phyloP scores from a whole-genome alignment of 345 rosid genomes.

The Hevea brasiliensis region DNA sequence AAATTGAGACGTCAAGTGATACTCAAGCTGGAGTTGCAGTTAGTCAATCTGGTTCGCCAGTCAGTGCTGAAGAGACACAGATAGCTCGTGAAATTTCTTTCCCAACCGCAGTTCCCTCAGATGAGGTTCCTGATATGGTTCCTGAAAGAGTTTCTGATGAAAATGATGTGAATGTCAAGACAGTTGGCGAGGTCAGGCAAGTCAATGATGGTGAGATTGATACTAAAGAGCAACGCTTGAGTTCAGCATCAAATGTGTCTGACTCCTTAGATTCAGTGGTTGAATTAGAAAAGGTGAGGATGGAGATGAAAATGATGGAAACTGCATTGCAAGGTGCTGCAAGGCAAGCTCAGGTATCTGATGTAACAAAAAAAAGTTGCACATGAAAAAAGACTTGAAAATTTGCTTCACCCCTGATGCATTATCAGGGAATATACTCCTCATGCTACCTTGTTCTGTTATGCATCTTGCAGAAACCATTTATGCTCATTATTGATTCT shows the following conservation, averaged over 20 bases:
- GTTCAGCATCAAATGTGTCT: constrained; percentile 45
- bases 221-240: constrained; percentile 39
- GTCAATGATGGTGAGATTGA: constrained; percentile 39
- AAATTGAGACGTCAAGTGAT: constrained; percentile 28
- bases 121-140: no score
- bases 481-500: neutral
- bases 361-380: no score
- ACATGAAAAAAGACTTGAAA: no score
- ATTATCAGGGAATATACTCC: no score
- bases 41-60: constrained; percentile 35
- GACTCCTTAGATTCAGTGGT: constrained; percentile 40
- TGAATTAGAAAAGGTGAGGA: constrained; percentile 79
- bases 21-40: constrained; percentile 16
- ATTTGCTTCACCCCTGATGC: no score
- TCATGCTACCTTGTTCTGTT: neutral
- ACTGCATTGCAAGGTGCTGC: constrained; percentile 98
- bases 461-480: neutral
- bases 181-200: constrained; percentile 39
- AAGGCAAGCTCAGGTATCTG: constrained; percentile 99
- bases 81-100: constrained; percentile 37
- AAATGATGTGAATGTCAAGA: constrained; percentile 16
- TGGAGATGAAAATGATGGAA: constrained; percentile 94
- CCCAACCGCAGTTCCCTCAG: constrained; percentile 39
- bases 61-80: constrained; percentile 34
- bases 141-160: constrained; percentile 41